phyloP scores from a whole-genome alignment of 495 filamentous ascomycete genomes.

The Jackrogersella multiformis region DNA sequence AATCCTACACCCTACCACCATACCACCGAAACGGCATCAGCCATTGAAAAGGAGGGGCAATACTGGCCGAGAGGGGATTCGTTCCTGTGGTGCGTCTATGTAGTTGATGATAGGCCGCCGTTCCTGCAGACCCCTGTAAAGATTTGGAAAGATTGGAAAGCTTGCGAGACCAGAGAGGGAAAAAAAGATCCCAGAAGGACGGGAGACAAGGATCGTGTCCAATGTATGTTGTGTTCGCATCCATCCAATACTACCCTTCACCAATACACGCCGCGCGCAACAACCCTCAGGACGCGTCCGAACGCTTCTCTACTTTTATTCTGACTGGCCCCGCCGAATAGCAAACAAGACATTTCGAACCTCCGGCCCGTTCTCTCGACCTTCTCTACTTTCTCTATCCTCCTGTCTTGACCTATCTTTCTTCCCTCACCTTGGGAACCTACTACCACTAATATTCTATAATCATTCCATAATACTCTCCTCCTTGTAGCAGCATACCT shows the following conservation, averaged over 20 bases:
- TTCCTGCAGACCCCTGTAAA: slow-evolving; percentile 37
- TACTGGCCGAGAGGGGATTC: slow-evolving; percentile 6
- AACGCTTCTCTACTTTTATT: slow-evolving; percentile 37
- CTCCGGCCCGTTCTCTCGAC: slow-evolving; percentile 30
- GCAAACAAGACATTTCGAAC: slow-evolving; percentile 35
- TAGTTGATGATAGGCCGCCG: slow-evolving; percentile 35
- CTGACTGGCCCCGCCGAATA: slow-evolving; percentile 36
- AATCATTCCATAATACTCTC: no score
- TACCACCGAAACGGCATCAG: slow-evolving; percentile 28
- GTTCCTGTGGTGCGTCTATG: slow-evolving; percentile 23
- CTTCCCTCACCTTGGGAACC: slow-evolving; percentile 25
- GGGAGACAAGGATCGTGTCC: slow-evolving; percentile 31
- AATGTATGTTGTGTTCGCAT: slow-evolving; percentile 26
- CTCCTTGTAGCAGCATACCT: no score
- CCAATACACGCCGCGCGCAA: slow-evolving; percentile 32
- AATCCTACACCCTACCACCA: slow-evolving; percentile 30
- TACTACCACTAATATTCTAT: slow-evolving; percentile 16
- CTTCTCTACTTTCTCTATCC: slow-evolving; percentile 31
- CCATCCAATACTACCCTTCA: slow-evolving; percentile 31
- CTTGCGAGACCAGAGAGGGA: slow-evolving; percentile 14
- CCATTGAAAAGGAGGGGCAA: slow-evolving; percentile 34
- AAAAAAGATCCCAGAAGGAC: slow-evolving; percentile 35
- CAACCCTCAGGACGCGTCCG: slow-evolving; percentile 38
- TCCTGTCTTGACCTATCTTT: slow-evolving; percentile 37
- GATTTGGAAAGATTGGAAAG: not conserved